Base-by-base conservation (phyloP, 2,329 filamentous ascomycete species). In the Sordariomycetes sp. region DNA sequence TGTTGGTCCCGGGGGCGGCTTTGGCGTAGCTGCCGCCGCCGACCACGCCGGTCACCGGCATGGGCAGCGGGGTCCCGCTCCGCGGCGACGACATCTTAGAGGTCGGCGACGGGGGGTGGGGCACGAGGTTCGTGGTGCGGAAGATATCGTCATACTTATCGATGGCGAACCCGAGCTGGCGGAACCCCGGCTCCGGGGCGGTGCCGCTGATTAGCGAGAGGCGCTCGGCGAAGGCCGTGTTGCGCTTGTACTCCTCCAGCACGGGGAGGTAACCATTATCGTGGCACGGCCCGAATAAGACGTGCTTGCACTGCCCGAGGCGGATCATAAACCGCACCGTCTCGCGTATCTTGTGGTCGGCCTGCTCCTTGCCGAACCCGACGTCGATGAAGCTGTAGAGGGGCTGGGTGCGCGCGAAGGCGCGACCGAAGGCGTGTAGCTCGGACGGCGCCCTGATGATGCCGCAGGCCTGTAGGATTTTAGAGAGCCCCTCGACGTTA, bases 201-300 rank as follows among this genome's bases (percentile, higher is more conserved):
- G 68, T 67, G 1, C 68, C 66, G 58, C 69, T 65, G 16, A 72
- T 63, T 1, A 72, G 65, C 3, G 63, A 67, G 34, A 72, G 61
- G 59, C 69, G 70, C 12, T 62, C 53, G 22, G 61, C 60, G 51
- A 65, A 60, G 22, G 55, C 58, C 18, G 61, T 54, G 53, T 67
- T 66, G 43, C 64, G 62, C 53, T 69, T 68, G 58, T 68, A 69
- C 60, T 82, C 77, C 63, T 82, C 77, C 22, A 87, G 68, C 61
- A 85, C 81, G 11, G 81, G 76, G 6, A 80, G 80, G 64, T 86
- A 86, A 10, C 77, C 77, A 32, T 79, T 73, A 64, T 86, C 82
- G 63, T 85, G 82, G 2, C 81, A 84, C 53, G 85, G 75, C 53
- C 83, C 84, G 50, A 87, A 71, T 37, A 86, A 68, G 53, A 87